Percentiles rank a stretch among this genome's conserved stretches.
These are phyloP conservation scores for Ceratocystis ficicola DNA, from an alignment of 2,329 filamentous ascomycete species.

Conservation along the genomic window DNA sequence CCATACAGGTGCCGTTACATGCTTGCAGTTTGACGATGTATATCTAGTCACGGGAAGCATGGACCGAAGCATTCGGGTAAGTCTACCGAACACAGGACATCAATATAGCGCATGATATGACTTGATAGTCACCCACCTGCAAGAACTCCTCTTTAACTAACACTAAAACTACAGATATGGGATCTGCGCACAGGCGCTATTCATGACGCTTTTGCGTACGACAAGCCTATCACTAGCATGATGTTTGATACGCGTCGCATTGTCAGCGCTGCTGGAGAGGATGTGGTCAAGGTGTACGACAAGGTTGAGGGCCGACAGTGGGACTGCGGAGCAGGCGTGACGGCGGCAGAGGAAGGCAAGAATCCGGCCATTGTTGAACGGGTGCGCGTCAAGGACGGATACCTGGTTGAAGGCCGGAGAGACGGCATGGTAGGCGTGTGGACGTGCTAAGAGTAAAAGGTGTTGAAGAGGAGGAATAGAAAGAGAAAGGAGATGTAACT, in stretches of 20 bases:
- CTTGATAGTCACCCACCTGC: neutral
- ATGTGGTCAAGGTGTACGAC: constrained; percentile 95
- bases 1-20: constrained; percentile 88
- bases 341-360: constrained; percentile 53
- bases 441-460: constrained; percentile 47
- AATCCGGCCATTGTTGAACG: constrained; percentile 58
- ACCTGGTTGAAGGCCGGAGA: constrained; percentile 76
- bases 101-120: too few species aligned
- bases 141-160: constrained; percentile 25
- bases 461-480: neutral
- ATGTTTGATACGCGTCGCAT: constrained; percentile 91
- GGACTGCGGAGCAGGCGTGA: constrained; percentile 81
- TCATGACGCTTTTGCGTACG: constrained; percentile 90
- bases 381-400: constrained; percentile 86
- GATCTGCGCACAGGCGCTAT: constrained; percentile 93
- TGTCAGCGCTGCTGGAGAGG: constrained; percentile 77
- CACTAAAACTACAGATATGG: constrained; percentile 63
- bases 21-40: constrained; percentile 89
- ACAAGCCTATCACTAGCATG: constrained; percentile 84
- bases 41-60: constrained; percentile 87
- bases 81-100: constrained; percentile 31
- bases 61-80: constrained; percentile 86
- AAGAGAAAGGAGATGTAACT: neutral
- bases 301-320: constrained; percentile 92
- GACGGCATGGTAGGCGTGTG: constrained; percentile 86